Percentiles rank a stretch among this genome's conserved stretches.
Evolutionary conservation across 2,329 filamentous ascomycete genomes (phyloP).

Genomic region (Huntiella moniliformis): DNA sequence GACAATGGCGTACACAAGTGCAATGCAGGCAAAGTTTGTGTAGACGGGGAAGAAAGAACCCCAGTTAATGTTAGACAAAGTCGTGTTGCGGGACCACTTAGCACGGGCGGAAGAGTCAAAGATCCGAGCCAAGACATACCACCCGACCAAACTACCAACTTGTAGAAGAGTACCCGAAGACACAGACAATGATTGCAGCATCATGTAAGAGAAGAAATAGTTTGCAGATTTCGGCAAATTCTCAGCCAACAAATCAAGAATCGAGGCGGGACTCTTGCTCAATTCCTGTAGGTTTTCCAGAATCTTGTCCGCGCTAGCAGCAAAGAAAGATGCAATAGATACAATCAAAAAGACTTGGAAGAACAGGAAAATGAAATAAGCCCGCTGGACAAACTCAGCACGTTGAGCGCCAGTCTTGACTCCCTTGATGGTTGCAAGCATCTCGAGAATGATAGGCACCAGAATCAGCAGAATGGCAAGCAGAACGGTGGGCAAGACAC

Average conservation of each 20-base stretch:
- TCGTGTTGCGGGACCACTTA: conserved; percentile 76
- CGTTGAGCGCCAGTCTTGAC: conserved; percentile 65
- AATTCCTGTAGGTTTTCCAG: conserved; percentile 29
- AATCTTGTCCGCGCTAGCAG: conserved; percentile 43
- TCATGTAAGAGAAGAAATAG: conserved; percentile 98
- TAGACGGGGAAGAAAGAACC: conserved; percentile 90
- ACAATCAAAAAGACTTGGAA: conserved; percentile 89
- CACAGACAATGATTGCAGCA: conserved; percentile 78
- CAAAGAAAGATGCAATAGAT: conserved; percentile 59
- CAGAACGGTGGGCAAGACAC: conserved; percentile 65
- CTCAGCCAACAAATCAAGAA: conserved; percentile 52
- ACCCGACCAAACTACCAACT: conserved; percentile 56
- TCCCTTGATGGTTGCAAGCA: conserved; percentile 56
- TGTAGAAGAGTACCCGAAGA: conserved; percentile 81
- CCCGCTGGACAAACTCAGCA: conserved; percentile 70
- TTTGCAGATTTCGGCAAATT: conserved; percentile 78
- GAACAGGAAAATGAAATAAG: conserved; percentile 88
- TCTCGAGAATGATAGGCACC: conserved; percentile 58
- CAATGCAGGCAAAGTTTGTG: conserved; percentile 90
- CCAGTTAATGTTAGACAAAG: conserved; percentile 63
- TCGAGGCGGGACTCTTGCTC: conserved; percentile 35
- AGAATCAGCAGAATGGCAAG: conserved; percentile 63
- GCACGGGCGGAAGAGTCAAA: conserved; percentile 63
- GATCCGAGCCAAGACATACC: conserved; percentile 65
- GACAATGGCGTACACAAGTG: conserved; percentile 71